Evolutionary conservation across 441 rosid species (phyloP).

Genomic region (Corymbia calophylla): DNA sequence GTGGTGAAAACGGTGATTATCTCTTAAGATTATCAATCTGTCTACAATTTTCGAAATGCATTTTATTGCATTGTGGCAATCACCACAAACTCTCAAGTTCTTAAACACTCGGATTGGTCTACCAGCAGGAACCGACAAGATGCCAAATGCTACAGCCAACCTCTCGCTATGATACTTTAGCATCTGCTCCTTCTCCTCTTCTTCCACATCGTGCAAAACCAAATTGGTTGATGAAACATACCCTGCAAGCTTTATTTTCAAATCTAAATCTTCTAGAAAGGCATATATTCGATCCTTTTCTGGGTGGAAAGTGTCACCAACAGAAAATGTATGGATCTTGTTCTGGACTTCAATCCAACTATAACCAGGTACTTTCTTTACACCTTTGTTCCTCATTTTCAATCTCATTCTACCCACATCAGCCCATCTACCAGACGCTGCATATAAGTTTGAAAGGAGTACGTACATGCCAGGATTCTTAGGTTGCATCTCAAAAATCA

Average conservation of each 20-base stretch:
- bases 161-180: constrained; percentile 14
- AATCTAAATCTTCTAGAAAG: constrained; percentile 9
- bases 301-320: constrained; percentile 14
- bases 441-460: constrained; percentile 13
- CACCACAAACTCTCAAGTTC: constrained; percentile 11
- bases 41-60: constrained; percentile 4
- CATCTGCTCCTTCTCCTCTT: constrained; percentile 19
- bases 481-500: constrained; percentile 14
- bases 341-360: constrained; percentile 14
- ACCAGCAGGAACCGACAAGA: constrained; percentile 7
- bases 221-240: constrained; percentile 9
- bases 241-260: constrained; percentile 8
- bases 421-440: constrained; percentile 10
- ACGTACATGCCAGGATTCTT: constrained; percentile 14
- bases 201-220: constrained; percentile 15
- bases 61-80: constrained; percentile 12
- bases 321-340: constrained; percentile 16
- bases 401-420: constrained; percentile 14
- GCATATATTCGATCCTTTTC: constrained; percentile 12
- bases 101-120: constrained; percentile 15
- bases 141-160: constrained; percentile 15
- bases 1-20: constrained; percentile 16
- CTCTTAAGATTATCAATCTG: constrained; percentile 10
- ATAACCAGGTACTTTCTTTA: constrained; percentile 9
- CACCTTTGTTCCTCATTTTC: constrained; percentile 10